A percentile compares a stretch with the other conserved stretches of the same genome.
Conservation (phyloP, 1,139 yeast species). For the Pichia sp. region DNA sequence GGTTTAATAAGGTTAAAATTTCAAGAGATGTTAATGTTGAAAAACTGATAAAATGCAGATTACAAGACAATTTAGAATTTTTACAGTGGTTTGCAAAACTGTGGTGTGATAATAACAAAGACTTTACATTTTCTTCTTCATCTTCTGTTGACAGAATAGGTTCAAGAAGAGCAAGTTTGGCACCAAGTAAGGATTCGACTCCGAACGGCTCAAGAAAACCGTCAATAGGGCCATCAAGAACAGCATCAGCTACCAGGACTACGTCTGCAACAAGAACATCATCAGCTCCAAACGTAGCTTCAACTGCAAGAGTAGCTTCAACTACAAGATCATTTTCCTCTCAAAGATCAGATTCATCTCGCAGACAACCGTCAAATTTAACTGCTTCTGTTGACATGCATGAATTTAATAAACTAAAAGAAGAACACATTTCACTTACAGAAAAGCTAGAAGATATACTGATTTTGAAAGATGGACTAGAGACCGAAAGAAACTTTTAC, state of each 20-base stretch:
- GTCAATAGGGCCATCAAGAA: background rate
- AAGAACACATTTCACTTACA: background rate
- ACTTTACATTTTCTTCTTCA: constrained; percentile 28
- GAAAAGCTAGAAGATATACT: background rate
- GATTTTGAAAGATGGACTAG: constrained; percentile 38
- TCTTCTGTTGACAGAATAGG: background rate
- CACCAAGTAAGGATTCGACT: background rate
- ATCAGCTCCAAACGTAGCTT: background rate
- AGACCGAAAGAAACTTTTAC: constrained; percentile 80
- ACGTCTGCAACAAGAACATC: background rate
- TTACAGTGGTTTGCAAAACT: constrained; percentile 84
- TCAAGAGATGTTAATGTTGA: constrained; percentile 78
- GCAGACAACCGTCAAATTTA: background rate
- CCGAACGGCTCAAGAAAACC: background rate
- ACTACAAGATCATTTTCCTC: background rate
- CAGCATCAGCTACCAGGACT: background rate
- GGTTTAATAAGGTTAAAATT: constrained; percentile 63
- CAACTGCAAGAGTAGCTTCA: background rate
- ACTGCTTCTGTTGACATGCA: background rate
- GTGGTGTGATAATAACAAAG: constrained; percentile 62
- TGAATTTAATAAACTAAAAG: background rate
- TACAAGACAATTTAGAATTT: constrained; percentile 91
- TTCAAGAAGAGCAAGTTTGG: background rate
- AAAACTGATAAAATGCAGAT: constrained; percentile 71
- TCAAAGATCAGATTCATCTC: background rate